Evolutionary conservation across 176 grass and related monocot species (phyloP).

Genomic region (Aegilops sharonensis): DNA sequence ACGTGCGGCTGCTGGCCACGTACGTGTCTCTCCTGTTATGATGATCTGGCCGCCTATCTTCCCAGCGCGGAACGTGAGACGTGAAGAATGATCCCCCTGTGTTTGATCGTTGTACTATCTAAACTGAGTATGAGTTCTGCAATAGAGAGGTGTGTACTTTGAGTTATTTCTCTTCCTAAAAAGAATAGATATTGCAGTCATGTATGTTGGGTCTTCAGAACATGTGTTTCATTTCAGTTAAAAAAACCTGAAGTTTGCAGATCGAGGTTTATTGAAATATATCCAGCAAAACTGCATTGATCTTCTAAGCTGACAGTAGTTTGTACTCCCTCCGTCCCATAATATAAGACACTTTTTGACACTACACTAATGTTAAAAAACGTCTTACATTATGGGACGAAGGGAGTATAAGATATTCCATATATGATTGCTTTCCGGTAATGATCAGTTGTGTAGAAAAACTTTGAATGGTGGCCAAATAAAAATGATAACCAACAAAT

Average conservation of each 20-base stretch:
- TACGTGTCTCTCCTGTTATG: neutral
- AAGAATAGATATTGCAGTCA: neutral
- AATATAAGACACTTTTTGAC: too few relatives aligned
- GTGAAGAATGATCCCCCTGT: neutral
- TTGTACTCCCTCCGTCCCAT: neutral
- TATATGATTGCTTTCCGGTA: neutral
- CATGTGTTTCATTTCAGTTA: neutral
- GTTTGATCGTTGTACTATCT: neutral
- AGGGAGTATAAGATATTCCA: neutral
- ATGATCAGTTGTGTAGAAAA: neutral
- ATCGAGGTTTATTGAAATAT: neutral
- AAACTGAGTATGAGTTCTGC: neutral
- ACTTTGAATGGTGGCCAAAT: neutral
- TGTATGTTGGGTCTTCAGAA: neutral
- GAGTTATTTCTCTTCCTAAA: neutral
- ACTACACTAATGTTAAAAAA: too few relatives aligned
- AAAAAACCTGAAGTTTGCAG: neutral
- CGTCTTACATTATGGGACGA: too few relatives aligned
- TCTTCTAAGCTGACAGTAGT: neutral
- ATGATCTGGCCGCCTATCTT: neutral
- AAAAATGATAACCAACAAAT: neutral
- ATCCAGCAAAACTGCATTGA: neutral
- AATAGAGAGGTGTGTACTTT: neutral
- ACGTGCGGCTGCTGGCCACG: neutral
- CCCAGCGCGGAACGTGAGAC: neutral